phyloP scores from a whole-genome alignment of 1,139 yeast species.

The Diutina rugosa region DNA sequence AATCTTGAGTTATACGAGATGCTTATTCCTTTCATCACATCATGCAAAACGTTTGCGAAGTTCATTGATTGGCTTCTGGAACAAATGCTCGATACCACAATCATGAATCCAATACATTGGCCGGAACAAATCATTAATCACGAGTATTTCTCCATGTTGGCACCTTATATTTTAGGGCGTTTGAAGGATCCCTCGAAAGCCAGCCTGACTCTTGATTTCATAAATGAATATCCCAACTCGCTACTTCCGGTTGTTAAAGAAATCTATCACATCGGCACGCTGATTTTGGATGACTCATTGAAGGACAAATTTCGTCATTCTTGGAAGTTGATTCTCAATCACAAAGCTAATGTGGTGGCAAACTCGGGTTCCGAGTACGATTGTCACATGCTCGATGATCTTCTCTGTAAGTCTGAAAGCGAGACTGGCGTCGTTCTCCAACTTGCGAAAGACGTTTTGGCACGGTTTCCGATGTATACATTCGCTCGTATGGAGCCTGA shows the following conservation, averaged over 20 bases:
- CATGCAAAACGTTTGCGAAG: not conserved
- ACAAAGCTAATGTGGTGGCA: not conserved
- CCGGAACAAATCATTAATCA: not conserved
- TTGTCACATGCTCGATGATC: not conserved
- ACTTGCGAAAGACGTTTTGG: not conserved
- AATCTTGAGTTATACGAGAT: not conserved
- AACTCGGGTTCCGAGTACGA: not conserved
- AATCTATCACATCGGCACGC: not conserved
- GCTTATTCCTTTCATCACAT: not conserved
- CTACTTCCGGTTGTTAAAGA: not conserved
- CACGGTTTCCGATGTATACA: not conserved
- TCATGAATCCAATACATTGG: not conserved
- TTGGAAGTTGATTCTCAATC: not conserved
- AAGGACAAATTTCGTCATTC: not conserved
- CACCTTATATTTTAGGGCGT: not conserved
- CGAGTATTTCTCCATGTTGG: not conserved
- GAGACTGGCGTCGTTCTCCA: not conserved
- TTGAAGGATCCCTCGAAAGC: not conserved
- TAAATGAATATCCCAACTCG: not conserved
- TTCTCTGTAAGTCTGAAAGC: not conserved
- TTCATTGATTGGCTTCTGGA: not conserved
- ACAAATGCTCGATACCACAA: not conserved
- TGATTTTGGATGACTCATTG: not conserved
- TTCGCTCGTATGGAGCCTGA: not conserved
- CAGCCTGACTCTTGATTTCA: not conserved